These are phyloP conservation scores for Vitellaria paradoxa DNA, from an alignment of 179 eudicot species.

Conservation along the genomic window DNA sequence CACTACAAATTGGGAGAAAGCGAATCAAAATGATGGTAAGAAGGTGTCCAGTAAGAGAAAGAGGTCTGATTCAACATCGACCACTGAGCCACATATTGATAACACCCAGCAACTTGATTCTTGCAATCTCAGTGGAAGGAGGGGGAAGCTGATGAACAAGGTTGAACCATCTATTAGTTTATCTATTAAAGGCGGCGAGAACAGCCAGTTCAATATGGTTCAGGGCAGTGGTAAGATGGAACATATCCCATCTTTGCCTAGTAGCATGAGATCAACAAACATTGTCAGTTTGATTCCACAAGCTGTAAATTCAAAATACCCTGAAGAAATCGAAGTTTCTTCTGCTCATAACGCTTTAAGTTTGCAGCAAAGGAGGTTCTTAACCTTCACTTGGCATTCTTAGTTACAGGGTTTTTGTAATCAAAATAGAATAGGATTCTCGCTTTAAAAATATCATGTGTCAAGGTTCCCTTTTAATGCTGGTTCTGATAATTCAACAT, in stretches of 20 bases:
- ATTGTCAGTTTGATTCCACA: constrained; percentile 9
- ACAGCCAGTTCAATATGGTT: constrained; percentile 14
- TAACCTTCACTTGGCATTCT: constrained; percentile 12
- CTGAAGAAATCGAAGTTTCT: constrained; percentile 22
- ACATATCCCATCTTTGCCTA: constrained; percentile 10
- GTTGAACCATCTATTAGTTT: constrained; percentile 40
- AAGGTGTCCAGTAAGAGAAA: constrained; percentile 56
- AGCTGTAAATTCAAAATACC: constrained; percentile 12
- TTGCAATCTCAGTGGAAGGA: constrained; percentile 34
- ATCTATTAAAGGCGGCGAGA: constrained; percentile 32
- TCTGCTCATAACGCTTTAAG: constrained; percentile 20
- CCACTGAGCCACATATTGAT: constrained; percentile 33
- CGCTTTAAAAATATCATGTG: constrained; percentile 20
- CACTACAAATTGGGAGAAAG: constrained; percentile 51
- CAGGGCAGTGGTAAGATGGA: constrained; percentile 22
- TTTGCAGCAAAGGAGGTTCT: constrained; percentile 24
- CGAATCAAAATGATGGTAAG: constrained; percentile 48
- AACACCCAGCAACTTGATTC: constrained; percentile 43
- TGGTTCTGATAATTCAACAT: constrained; percentile 9
- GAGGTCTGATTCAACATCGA: constrained; percentile 41
- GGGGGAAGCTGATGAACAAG: constrained; percentile 41
- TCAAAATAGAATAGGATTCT: constrained; percentile 18
- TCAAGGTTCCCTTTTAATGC: constrained; percentile 18
- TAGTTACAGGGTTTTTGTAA: constrained; percentile 24
- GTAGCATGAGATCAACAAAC: constrained; percentile 13